Evolutionary conservation across 73 alveolate genomes (phyloP), one percentile per base, ranked within the genome.

Genomic region (Diophrys sp.): DNA sequence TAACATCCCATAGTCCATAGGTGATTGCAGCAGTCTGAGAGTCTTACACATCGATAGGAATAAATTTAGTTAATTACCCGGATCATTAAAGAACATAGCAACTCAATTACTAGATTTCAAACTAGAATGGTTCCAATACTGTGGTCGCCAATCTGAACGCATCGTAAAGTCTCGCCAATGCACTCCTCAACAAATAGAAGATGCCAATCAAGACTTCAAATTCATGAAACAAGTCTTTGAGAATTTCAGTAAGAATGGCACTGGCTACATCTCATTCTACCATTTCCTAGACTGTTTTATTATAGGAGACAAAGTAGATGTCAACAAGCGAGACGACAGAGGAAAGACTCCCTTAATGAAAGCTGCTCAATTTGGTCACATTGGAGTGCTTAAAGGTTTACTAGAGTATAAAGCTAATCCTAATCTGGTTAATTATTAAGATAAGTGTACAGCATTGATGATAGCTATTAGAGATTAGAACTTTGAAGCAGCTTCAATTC

Each of bases 41-140:
- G 67, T 75, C 28, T 79, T 87, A 30, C 76, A 87, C 67, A 70
- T 87, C 68, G 91, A 87, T 56, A 80, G 79, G 74, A 87, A 87
- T 71, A 56, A 88, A 54, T 87, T 82, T 84, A 67, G 91, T n/a
- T 68, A 62, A 31, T 70, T 87, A 25, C 94, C 94, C 0, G 44
- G 79, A 31, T 71, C 84, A 76, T 44, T 87, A 77, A 54, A 25
- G 5, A 33, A 44, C 5, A 44, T 44, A 74, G 62, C 33, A 31
- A 70, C 84, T 44, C 29, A 87, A 66, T 82, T 70, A 73, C 76
- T 74, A 18, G 94, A 87, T 66, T 57, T 87, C 28, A 78, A 80
- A 24, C 71, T 87, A 29, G 94, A 87, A 55, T 87, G 94, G 94
- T 87, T 87, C 31, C 53, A 77, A 34, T 87, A 87, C 55, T 75